A percentile compares a stretch with the other conserved stretches of the same genome.
Evolutionary conservation across 345 rosid genomes (phyloP).

Genomic region (Gossypium sturtianum): DNA sequence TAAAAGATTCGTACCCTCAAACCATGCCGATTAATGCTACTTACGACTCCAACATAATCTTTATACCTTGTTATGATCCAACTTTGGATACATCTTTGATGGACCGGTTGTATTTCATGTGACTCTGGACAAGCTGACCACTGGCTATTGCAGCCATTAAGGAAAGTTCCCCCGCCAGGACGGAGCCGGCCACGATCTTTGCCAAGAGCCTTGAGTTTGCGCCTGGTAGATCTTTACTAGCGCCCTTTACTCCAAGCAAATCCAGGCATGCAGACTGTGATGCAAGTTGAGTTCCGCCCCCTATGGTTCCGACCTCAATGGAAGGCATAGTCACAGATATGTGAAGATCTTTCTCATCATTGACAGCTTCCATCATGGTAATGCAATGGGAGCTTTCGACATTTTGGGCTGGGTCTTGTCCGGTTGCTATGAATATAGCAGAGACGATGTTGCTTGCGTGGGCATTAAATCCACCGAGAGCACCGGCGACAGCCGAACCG

Average conservation of each 20-base stretch:
- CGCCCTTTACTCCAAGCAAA: constrained; percentile 52
- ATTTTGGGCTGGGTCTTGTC: constrained; percentile 55
- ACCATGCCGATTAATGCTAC: not conserved
- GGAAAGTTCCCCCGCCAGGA: constrained; percentile 54
- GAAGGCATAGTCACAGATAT: constrained; percentile 47
- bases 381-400: constrained; percentile 51
- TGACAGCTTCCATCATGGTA: constrained; percentile 52
- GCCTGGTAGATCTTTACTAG: constrained; percentile 37
- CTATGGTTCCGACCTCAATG: constrained; percentile 53
- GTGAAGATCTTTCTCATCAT: constrained; percentile 42
- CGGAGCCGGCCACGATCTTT: constrained; percentile 42
- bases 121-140: constrained; percentile 17
- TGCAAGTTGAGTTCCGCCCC: constrained; percentile 52
- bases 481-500: constrained; percentile 45
- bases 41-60: too few relatives aligned
- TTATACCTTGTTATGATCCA: not conserved
- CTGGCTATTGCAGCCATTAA: constrained; percentile 38
- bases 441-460: constrained; percentile 44
- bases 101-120: constrained; percentile 19
- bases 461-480: constrained; percentile 46
- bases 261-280: constrained; percentile 58
- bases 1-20: not conserved
- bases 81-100: constrained; percentile 7
- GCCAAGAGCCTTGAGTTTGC: constrained; percentile 41
- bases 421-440: constrained; percentile 46